These are phyloP conservation scores for Ichthyophonus hoferi DNA, from an alignment of 208 protist genomes.

Conservation along the genomic window DNA sequence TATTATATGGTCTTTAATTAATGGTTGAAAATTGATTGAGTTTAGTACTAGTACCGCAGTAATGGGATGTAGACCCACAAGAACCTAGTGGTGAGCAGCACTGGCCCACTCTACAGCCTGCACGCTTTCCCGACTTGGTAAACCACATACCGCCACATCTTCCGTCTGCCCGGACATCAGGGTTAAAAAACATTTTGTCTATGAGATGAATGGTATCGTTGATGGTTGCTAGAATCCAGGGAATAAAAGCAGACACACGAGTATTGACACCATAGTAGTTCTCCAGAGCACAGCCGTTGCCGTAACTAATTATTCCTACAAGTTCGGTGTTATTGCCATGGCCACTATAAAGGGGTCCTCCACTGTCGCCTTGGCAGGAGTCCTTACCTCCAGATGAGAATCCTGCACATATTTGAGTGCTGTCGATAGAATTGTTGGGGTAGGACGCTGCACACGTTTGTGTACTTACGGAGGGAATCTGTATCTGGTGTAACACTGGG, in stretches of 20 bases:
- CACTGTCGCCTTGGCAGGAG: slow-evolving; percentile 1
- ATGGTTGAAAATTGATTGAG: too few species aligned
- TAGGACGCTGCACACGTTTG: background rate
- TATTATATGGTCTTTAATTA: too few species aligned
- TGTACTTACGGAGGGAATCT: background rate
- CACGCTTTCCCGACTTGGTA: background rate
- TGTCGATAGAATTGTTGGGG: background rate
- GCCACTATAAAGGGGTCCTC: background rate
- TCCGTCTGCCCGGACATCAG: background rate
- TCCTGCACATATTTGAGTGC: background rate
- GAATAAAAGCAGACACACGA: background rate
- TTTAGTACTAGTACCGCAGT: too few species aligned
- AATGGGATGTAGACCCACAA: too few species aligned
- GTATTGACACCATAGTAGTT: background rate
- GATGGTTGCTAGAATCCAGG: background rate
- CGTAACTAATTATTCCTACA: background rate
- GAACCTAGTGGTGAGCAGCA: too few species aligned
- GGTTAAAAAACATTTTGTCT: too few species aligned
- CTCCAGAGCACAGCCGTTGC: background rate
- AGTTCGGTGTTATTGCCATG: background rate
- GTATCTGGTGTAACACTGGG: background rate
- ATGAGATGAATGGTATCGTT: background rate
- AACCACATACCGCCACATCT: background rate
- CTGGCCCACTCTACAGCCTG: background rate
- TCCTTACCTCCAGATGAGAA: background rate